These are phyloP conservation scores for Suhomyces panamericanus DNA, from an alignment of 1,139 yeast species.

Conservation along the genomic window DNA sequence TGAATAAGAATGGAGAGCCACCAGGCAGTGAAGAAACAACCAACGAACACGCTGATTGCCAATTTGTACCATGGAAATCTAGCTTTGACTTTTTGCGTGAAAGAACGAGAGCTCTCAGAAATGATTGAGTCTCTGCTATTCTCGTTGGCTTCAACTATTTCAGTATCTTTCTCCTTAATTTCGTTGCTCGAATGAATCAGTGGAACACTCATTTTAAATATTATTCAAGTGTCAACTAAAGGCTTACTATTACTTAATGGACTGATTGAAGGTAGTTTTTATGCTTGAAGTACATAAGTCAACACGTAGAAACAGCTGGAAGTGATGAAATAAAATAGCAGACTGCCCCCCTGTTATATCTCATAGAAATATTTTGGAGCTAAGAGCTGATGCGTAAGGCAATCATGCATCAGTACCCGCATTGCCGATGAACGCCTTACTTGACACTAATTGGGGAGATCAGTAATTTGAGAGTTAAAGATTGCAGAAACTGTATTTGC, in stretches of 20 bases:
- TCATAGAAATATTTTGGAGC: too few species aligned
- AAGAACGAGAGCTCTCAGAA: conserved; percentile 5
- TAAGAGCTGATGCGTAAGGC: too few species aligned
- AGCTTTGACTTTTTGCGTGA: conserved; percentile 9
- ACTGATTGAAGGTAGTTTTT: conserved; percentile 17
- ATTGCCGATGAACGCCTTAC: too few species aligned
- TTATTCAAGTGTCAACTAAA: background rate
- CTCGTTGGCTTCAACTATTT: conserved; percentile 1
- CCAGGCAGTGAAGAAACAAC: conserved; percentile 62
- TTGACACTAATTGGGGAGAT: too few species aligned
- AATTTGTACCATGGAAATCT: conserved; percentile 19
- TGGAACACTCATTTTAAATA: background rate
- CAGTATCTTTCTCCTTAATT: conserved; percentile 1
- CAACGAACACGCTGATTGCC: conserved; percentile 33
- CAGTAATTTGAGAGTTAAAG: too few species aligned
- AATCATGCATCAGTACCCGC: too few species aligned
- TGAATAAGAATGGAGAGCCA: conserved; percentile 65
- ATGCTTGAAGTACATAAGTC: conserved; percentile 8
- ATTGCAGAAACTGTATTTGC: too few species aligned
- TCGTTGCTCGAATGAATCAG: background rate
- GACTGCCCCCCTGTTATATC: too few species aligned
- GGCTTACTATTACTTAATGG: conserved; percentile 11
- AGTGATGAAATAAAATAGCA: too few species aligned
- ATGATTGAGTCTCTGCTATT: conserved; percentile 1
- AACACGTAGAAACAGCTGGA: background rate